Base-by-base conservation (phyloP, 371 early-diverging fungal species). In the Syncephalastrum contaminatum region DNA sequence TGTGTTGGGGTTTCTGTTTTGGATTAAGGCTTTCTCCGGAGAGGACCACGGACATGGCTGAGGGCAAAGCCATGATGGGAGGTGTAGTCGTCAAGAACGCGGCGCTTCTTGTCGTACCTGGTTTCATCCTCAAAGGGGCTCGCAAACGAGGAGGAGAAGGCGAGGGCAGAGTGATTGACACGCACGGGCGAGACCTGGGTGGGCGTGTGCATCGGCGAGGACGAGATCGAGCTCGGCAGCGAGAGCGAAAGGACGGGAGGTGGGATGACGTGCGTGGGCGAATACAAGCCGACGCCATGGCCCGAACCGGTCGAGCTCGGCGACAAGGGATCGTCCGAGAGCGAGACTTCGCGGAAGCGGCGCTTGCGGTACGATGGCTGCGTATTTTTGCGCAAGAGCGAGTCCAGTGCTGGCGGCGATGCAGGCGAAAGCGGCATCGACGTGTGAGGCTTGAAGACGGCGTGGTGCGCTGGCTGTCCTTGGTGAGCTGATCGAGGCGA, bases 141-240 rank as follows among this genome's bases (percentile, higher is more conserved):
- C 15, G 24, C 25, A 21, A 40, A 16, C 39, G 56, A 39, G n/a
- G 46, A 20, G 4, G 25, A 43, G 30, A 52, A 56, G 2, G 30
- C 30, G 4, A 49, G 41, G 20, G 21, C 22, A n/a, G 36, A 49
- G 21, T 49, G 36, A 13, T 56, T 24, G 15, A 25, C 54, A 40
- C 67, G 58, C 30, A 69, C 54, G 27, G 75, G 75, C 25, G 75
- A 72, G 8, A 70, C 63, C 30, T 66, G 68, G 15, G 68, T 64
- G 48, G 76, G 76, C 25, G 76, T 76, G 47, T 72, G 70, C 59
- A 70, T 62, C 39, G 76, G 76, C 18, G 76, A 72, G 6, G 76
- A 76, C 21, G 60, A 56, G 43, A 50, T 72, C 2, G 76, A 76
- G 24, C 70, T 72, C 19, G 76, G 73, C 27, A 76, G 50, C 7